Evolutionary conservation across 805 yeast genomes (phyloP), one percentile per base, ranked within the genome.

Genomic region (Suhomyces vadensis): DNA sequence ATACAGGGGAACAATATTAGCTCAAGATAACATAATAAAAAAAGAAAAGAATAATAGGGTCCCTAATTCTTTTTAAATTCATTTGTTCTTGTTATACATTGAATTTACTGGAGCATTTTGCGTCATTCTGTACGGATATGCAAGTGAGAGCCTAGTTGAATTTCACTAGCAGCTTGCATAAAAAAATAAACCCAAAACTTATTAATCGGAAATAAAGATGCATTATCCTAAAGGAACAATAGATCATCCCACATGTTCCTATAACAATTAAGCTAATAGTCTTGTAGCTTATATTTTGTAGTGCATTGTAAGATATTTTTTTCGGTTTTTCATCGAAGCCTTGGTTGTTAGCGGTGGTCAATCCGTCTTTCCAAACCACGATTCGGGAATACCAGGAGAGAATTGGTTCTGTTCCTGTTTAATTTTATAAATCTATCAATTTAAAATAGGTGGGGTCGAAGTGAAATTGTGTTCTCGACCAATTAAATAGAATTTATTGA

Each of bases 121-220:
- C 20, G 19, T 14, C 11, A 29, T 3, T 33, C 37, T 33, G 40
- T 31, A 37, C 31, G 16, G 23, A 16, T 24, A 37, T 37, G 40
- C 31, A 16, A 10, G 31, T 16, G 29, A 16, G 14, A 24, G 31
- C 40, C 22, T 29, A 13, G 13, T 16, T 24, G 20, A 23, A 13
- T 37, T 37, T 37, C 40, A 20, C 40, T 37, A 16, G 40, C 40
- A 37, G 40, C 21, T 11, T 17, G 22, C 40, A 37, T 23, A 7
- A 25, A 37, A 22, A 37, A 24, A 33, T 19, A 19, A 33, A 33
- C 16, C 14, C 23, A 10, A 19, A 5, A 20, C 7, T 19, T 20
- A 17, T 25, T 17, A 10, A 10, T 25, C 40, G 31, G 40, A 37
- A 24, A 37, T 37, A 37, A 25, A 22, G 37, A 33, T 33, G 37